A percentile compares a stretch with the other conserved stretches of the same genome.
These are phyloP conservation scores for Coemansia sp. DNA, from an alignment of 192 early-diverging fungal genomes.

Conservation along the genomic window DNA sequence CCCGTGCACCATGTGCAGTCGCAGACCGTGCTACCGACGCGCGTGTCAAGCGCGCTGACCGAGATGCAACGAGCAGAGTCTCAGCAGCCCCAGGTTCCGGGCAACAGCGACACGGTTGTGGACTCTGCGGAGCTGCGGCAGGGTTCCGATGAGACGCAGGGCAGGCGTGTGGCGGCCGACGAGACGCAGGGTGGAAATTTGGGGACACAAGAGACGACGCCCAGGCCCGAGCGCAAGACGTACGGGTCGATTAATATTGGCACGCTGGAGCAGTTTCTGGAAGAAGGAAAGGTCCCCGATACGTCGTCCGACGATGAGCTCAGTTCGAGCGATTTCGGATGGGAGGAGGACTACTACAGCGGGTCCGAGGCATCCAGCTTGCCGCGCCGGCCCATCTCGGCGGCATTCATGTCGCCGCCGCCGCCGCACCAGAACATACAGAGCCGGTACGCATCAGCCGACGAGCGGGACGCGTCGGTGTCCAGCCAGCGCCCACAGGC, in stretches of 20 bases:
- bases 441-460: not conserved
- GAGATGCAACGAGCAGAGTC: too few species aligned
- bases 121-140: not conserved
- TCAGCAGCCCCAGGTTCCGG: too few species aligned
- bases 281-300: slow-evolving; percentile 40
- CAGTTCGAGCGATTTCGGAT: slow-evolving; percentile 16
- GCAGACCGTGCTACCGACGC: not conserved
- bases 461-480: not conserved
- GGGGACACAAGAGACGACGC: not conserved
- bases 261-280: slow-evolving; percentile 43
- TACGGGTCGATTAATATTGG: slow-evolving; percentile 44
- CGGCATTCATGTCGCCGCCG: not conserved
- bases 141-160: not conserved
- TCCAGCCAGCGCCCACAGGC: not conserved
- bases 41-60: too few species aligned
- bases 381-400: too few species aligned
- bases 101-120: too few species aligned
- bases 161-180: not conserved
- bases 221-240: slow-evolving; percentile 10
- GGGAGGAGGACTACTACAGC: slow-evolving; percentile 36
- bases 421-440: not conserved
- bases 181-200: not conserved
- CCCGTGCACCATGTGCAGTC: slow-evolving; percentile 6
- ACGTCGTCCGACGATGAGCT: slow-evolving; percentile 36
- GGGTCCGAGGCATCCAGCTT: slow-evolving; percentile 7